A percentile compares a stretch with the other conserved stretches of the same genome.
phyloP scores from a whole-genome alignment of 345 rosid species.

The Eutrema yunnanense region DNA sequence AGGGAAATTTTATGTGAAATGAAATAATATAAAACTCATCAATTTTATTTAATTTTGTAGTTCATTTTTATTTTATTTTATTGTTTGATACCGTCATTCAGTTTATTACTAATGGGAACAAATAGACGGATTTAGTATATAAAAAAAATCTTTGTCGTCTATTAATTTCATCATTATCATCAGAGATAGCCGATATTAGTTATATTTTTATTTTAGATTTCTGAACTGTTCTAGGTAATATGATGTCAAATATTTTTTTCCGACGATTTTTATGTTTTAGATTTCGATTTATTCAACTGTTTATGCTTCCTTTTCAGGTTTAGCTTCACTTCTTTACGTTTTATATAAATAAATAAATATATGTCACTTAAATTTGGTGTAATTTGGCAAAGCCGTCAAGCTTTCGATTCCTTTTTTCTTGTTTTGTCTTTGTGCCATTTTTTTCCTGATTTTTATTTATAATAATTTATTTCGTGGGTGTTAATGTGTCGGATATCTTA shows the following conservation, averaged over 20 bases:
- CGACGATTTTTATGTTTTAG: not conserved
- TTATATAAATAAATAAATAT: not conserved
- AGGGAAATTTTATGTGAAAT: not conserved
- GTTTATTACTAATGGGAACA: not conserved
- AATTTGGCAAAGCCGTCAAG: not conserved
- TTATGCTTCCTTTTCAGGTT: not conserved
- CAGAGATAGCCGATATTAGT: too few species aligned
- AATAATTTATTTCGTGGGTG: not conserved
- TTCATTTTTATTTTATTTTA: not conserved
- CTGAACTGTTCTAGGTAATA: too few species aligned
- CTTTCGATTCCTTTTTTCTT: slow-evolving; percentile 2
- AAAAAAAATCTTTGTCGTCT: not conserved
- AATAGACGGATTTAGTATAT: not conserved
- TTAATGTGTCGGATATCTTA: not conserved
- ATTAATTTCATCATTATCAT: not conserved
- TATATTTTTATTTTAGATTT: too few species aligned
- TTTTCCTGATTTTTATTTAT: not conserved
- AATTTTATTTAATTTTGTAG: not conserved
- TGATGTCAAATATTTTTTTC: not conserved
- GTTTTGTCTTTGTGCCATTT: not conserved
- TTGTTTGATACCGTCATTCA: not conserved
- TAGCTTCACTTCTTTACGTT: not conserved
- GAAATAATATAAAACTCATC: not conserved
- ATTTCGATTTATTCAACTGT: not conserved
- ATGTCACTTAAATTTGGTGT: not conserved